Conservation (phyloP, 2,329 filamentous ascomycete species). For the Colletotrichum lupini region DNA sequence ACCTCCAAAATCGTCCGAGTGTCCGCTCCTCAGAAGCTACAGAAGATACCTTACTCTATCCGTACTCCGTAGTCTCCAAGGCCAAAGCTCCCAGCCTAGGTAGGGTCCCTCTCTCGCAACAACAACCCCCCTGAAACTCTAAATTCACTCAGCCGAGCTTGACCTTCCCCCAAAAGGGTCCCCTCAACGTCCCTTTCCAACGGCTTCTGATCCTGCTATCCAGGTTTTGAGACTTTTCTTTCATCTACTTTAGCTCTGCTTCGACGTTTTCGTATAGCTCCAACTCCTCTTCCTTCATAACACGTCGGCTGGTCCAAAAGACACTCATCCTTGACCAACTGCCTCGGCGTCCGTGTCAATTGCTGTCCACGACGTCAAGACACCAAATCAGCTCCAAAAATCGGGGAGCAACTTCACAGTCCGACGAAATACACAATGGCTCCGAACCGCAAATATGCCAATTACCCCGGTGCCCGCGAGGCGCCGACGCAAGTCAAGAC, state of each 20-base stretch:
- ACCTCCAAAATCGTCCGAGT: background rate
- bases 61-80: too few species aligned
- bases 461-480: constrained; percentile 34
- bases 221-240: background rate
- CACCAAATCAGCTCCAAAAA: background rate
- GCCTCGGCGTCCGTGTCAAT: background rate
- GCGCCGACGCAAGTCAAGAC: constrained; percentile 12
- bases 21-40: background rate
- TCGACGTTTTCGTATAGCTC: background rate
- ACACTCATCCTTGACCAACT: background rate
- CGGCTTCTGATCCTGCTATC: background rate
- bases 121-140: background rate
- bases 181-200: background rate
- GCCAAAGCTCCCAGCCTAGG: background rate
- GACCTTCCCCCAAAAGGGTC: background rate
- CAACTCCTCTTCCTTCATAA: background rate
- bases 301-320: background rate
- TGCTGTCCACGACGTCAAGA: background rate
- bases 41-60: too few species aligned
- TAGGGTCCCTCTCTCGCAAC: background rate
- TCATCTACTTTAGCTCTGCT: background rate
- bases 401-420: background rate
- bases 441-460: constrained; percentile 35
- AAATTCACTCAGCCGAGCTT: background rate
- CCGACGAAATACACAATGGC: constrained; percentile 19